phyloP scores from a whole-genome alignment of 306 rosid genomes.

The Lathyrus tuberosus region DNA sequence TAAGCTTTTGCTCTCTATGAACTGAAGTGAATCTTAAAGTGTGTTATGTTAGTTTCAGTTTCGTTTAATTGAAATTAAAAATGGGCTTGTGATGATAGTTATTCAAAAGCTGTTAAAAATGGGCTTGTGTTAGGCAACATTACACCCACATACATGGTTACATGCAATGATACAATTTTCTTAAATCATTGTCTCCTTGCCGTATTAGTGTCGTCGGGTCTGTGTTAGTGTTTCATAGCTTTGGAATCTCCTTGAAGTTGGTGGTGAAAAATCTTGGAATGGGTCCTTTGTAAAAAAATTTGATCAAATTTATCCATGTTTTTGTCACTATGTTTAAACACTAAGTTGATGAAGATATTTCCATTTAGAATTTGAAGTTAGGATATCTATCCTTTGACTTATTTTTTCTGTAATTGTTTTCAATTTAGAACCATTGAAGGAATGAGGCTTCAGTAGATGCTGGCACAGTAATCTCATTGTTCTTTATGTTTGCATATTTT shows the following conservation, averaged over 20 bases:
- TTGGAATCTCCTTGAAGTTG: neutral
- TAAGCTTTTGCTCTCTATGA: neutral
- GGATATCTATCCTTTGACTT: neutral
- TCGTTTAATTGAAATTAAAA: conserved; percentile 15
- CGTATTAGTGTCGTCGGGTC: neutral
- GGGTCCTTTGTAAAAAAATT: neutral
- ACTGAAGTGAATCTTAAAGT: conserved; percentile 12
- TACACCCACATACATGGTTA: too few species aligned
- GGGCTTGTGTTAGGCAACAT: too few species aligned
- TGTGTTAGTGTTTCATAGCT: neutral
- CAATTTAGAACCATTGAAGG: neutral
- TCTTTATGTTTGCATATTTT: conserved; percentile 30
- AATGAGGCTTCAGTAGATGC: conserved; percentile 7
- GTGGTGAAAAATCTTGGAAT: neutral
- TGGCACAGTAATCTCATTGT: conserved; percentile 27
- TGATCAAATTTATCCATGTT: neutral
- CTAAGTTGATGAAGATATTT: neutral
- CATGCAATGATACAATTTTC: neutral
- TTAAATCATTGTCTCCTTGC: neutral
- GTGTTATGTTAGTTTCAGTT: conserved; percentile 2
- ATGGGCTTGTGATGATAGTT: conserved; percentile 9
- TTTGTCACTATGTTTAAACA: neutral
- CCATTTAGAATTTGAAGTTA: neutral
- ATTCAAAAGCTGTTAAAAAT: too few species aligned
- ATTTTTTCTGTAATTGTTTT: conserved; percentile 5